Evolutionary conservation across 495 filamentous ascomycete genomes (phyloP).

Genomic region (Penicillium arizonense): DNA sequence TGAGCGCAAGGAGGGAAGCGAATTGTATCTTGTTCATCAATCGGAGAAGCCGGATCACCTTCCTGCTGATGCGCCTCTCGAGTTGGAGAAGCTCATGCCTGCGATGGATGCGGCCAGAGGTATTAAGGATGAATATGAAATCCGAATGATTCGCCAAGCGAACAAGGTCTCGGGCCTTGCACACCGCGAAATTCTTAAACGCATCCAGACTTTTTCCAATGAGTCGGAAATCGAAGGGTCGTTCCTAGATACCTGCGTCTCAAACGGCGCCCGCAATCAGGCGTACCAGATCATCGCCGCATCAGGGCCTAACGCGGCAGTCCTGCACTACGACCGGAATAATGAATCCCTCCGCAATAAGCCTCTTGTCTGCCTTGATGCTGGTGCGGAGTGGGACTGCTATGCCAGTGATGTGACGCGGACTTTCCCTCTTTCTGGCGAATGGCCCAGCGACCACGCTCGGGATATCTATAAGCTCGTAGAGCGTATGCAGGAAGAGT

Average conservation of each 20-base stretch:
- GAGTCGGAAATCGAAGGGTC: conserved; percentile 81
- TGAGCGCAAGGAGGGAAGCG: conserved; percentile 44
- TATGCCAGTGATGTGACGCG: conserved; percentile 92
- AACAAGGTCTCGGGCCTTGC: conserved; percentile 73
- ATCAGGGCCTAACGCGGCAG: conserved; percentile 72
- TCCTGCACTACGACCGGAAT: conserved; percentile 84
- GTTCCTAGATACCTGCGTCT: conserved; percentile 68
- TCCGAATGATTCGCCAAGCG: conserved; percentile 73
- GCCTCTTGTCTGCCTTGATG: conserved; percentile 79
- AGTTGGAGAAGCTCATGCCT: conserved; percentile 45
- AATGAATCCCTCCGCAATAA: conserved; percentile 62
- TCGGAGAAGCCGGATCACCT: conserved; percentile 45
- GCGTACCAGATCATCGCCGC: conserved; percentile 87
- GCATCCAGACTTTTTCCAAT: conserved; percentile 60
- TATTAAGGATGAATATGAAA: conserved; percentile 79
- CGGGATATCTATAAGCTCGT: conserved; percentile 73
- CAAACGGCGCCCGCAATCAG: conserved; percentile 69
- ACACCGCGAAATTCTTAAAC: conserved; percentile 64
- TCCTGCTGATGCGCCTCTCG: conserved; percentile 48
- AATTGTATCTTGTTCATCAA: conserved; percentile 39
- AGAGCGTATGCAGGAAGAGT: conserved; percentile 77
- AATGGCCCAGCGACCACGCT: conserved; percentile 61
- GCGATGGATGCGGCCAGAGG: conserved; percentile 73
- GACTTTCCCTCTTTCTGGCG: conserved; percentile 70
- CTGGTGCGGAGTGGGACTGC: conserved; percentile 78